Percentiles rank a stretch among this genome's conserved stretches.
Conservation (phyloP, 179 eudicot genomes). For the Silene noctiflora region DNA sequence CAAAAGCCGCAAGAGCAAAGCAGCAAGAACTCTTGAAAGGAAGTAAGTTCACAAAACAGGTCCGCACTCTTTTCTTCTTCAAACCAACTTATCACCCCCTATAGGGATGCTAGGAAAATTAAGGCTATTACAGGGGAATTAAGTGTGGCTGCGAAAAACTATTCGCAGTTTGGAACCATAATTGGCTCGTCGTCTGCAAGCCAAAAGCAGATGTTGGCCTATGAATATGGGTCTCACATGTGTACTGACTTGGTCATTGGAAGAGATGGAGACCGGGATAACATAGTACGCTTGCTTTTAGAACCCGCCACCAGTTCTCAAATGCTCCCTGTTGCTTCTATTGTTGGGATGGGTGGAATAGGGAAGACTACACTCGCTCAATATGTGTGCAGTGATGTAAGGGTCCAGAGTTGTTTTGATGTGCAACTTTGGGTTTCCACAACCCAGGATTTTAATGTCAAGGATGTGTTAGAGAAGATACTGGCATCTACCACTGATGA, state of each 20-base stretch:
- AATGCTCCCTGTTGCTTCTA: background rate
- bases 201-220: background rate
- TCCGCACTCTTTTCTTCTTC: background rate
- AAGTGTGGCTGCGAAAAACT: background rate
- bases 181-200: background rate
- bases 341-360: constrained; percentile 23
- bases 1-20: constrained; percentile 1
- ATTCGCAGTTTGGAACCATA: background rate
- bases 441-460: background rate
- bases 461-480: constrained; percentile 13
- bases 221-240: background rate
- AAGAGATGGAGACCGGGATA: constrained; percentile 1
- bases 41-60: constrained; percentile 1
- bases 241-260: background rate
- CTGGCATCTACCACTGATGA: background rate
- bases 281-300: background rate
- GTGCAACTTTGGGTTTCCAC: constrained; percentile 6
- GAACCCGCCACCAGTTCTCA: background rate
- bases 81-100: constrained; percentile 12
- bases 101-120: constrained; percentile 2
- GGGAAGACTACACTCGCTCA: constrained; percentile 18
- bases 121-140: background rate
- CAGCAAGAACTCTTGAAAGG: constrained; percentile 6
- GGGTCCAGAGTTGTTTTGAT: constrained; percentile 15
- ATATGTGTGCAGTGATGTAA: constrained; percentile 9